A percentile compares a stretch with the other conserved stretches of the same genome.
Evolutionary conservation across 345 rosid species (phyloP).

Genomic region (Hibiscus tridactylites): DNA sequence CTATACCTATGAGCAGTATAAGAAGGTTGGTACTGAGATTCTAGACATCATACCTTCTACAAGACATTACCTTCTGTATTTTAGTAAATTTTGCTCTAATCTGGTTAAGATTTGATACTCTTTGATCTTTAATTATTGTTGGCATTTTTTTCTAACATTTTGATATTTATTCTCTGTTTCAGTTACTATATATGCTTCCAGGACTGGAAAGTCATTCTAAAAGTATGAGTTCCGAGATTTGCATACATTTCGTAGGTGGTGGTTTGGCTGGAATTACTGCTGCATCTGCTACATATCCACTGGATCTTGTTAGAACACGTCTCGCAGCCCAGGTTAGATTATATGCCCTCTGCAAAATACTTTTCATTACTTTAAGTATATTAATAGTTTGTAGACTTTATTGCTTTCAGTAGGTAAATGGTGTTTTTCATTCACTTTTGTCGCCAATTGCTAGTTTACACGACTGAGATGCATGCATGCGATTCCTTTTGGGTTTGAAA

Average conservation of each 20-base stretch:
- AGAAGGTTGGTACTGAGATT: conserved; percentile 36
- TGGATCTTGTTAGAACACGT: conserved; percentile 97
- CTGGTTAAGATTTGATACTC: not conserved
- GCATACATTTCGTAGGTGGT: conserved; percentile 73
- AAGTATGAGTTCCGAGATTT: conserved; percentile 43
- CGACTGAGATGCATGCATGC: not conserved
- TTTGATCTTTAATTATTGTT: not conserved
- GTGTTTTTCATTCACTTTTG: not conserved
- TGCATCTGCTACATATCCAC: conserved; percentile 88
- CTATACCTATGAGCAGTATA: conserved; percentile 79
- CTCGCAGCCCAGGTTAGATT: conserved; percentile 82
- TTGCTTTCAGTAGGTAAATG: not conserved
- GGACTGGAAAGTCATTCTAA: conserved; percentile 40
- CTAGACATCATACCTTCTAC: not conserved
- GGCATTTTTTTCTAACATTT: not conserved
- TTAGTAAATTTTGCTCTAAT: not conserved
- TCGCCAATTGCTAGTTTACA: not conserved
- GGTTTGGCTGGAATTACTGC: conserved; percentile 96
- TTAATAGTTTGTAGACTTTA: not conserved
- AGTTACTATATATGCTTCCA: conserved; percentile 51
- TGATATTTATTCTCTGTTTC: conserved; percentile 20
- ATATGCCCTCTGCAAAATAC: not conserved
- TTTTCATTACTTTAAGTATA: not conserved
- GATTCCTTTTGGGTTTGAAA: too few species aligned
- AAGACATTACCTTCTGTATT: conserved; percentile 2